Evolutionary conservation across 192 early-diverging fungal genomes (phyloP).

Genomic region (Helicostylum pulchrum): DNA sequence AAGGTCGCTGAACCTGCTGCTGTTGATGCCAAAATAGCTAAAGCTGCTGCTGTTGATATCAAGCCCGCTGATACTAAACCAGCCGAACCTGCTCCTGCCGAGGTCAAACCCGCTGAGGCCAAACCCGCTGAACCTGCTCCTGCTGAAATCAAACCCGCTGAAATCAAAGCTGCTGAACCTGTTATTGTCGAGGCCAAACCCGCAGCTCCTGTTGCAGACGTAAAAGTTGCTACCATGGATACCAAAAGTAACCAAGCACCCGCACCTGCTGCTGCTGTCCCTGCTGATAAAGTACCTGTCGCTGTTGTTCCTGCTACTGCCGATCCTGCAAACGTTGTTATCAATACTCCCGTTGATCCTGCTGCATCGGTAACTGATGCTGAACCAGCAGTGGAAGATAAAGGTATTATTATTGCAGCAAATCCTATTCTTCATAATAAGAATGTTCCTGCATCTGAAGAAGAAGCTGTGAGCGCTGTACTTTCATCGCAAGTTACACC

Average conservation of each 20-base stretch:
- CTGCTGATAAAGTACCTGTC: not conserved
- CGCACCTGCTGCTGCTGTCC: not conserved
- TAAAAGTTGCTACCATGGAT: not conserved
- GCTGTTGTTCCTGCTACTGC: not conserved
- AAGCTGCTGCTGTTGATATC: not conserved
- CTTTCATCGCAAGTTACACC: too few relatives aligned
- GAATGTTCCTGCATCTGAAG: too few relatives aligned
- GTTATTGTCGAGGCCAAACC: not conserved
- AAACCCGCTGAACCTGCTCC: not conserved
- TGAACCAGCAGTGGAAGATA: too few relatives aligned
- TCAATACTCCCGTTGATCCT: not conserved
- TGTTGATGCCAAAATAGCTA: not conserved
- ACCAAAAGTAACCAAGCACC: not conserved
- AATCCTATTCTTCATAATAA: not conserved
- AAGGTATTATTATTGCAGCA: slow-evolving; percentile 2
- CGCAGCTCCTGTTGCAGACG: not conserved
- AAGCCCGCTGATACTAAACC: not conserved
- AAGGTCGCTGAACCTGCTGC: not conserved
- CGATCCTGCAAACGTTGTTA: not conserved
- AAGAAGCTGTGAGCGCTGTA: too few relatives aligned
- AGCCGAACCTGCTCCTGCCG: not conserved
- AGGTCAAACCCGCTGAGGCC: too few relatives aligned
- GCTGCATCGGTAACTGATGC: not conserved
- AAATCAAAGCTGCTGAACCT: not conserved
- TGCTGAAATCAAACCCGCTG: not conserved